Evolutionary conservation across 2,329 filamentous ascomycete species (phyloP).

Genomic region (Fusarium euwallaceae): DNA sequence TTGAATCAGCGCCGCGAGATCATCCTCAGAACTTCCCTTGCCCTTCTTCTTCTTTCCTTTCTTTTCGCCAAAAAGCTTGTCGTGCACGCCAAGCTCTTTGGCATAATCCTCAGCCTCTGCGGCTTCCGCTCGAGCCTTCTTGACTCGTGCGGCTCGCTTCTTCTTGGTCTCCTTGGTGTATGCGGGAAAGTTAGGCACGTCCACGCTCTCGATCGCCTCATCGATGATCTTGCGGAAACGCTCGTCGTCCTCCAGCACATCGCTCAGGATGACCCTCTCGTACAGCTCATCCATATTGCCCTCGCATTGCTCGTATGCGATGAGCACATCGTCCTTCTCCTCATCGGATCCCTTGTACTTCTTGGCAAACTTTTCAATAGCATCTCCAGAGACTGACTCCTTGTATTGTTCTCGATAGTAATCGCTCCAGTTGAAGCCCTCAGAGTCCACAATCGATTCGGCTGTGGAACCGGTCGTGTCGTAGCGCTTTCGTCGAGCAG

Average conservation of each 20-base stretch:
- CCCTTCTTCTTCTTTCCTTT: constrained; percentile 61
- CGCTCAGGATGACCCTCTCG: constrained; percentile 86
- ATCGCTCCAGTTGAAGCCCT: constrained; percentile 89
- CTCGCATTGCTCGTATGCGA: constrained; percentile 78
- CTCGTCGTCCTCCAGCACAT: constrained; percentile 86
- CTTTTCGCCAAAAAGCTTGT: constrained; percentile 72
- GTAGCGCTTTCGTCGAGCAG: constrained; percentile 84
- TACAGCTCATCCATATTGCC: constrained; percentile 86
- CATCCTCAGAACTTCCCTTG: constrained; percentile 62
- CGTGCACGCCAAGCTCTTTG: constrained; percentile 80
- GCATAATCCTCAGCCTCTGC: constrained; percentile 81
- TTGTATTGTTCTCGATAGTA: constrained; percentile 90
- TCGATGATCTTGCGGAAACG: constrained; percentile 87
- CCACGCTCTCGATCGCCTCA: constrained; percentile 77
- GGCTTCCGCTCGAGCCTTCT: constrained; percentile 75
- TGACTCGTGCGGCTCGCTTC: constrained; percentile 69
- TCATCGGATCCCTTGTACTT: constrained; percentile 90
- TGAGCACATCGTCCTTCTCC: constrained; percentile 82
- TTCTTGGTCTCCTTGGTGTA: constrained; percentile 82
- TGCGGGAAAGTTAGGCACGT: constrained; percentile 74
- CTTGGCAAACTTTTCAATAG: constrained; percentile 80
- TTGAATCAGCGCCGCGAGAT: constrained; percentile 80
- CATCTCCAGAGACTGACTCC: constrained; percentile 79
- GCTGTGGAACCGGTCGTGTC: constrained; percentile 91
- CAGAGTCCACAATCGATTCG: constrained; percentile 81